Percentiles rank a stretch among this genome's conserved stretches.
Evolutionary conservation across 2,329 filamentous ascomycete species (phyloP).

Genomic region (Paecilomyces sp.): DNA sequence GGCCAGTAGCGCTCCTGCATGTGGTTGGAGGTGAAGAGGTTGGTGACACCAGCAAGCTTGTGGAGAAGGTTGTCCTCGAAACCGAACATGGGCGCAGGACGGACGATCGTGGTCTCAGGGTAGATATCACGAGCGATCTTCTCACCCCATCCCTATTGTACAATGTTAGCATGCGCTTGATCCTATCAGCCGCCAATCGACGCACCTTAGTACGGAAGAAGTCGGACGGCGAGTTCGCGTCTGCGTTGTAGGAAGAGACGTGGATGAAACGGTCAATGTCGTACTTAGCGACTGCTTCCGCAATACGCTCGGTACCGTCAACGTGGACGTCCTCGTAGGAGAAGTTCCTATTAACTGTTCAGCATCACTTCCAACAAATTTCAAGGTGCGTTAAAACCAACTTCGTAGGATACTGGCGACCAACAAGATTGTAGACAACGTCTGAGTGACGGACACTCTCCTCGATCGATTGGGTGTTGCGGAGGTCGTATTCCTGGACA

Average conservation of each 20-base stretch:
- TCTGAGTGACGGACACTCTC: slow-evolving; percentile 95
- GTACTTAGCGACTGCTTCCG: slow-evolving; percentile 92
- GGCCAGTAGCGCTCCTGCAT: slow-evolving; percentile 88
- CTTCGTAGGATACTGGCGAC: slow-evolving; percentile 95
- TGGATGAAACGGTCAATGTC: slow-evolving; percentile 96
- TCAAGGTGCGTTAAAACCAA: slow-evolving; percentile 34
- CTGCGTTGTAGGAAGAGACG: slow-evolving; percentile 88
- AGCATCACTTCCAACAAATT: slow-evolving; percentile 14
- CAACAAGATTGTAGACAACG: slow-evolving; percentile 93
- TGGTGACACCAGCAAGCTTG: slow-evolving; percentile 70
- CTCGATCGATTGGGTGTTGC: slow-evolving; percentile 91
- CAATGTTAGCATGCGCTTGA: slow-evolving; percentile 7
- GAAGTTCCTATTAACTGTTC: slow-evolving; percentile 68
- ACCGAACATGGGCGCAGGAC: slow-evolving; percentile 87
- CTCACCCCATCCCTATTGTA: slow-evolving; percentile 63
- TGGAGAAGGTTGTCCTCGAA: slow-evolving; percentile 90
- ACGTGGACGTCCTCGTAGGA: slow-evolving; percentile 86
- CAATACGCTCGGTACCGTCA: slow-evolving; percentile 86
- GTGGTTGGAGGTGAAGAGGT: slow-evolving; percentile 84
- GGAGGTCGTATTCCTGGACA: slow-evolving; percentile 79
- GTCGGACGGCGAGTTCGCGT: slow-evolving; percentile 70
- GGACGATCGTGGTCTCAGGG: slow-evolving; percentile 94
- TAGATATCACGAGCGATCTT: slow-evolving; percentile 79
- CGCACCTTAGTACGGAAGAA: slow-evolving; percentile 84
- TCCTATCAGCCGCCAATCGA: not conserved